These are phyloP conservation scores for Candida pini DNA, from an alignment of 805 yeast species.

Conservation along the genomic window DNA sequence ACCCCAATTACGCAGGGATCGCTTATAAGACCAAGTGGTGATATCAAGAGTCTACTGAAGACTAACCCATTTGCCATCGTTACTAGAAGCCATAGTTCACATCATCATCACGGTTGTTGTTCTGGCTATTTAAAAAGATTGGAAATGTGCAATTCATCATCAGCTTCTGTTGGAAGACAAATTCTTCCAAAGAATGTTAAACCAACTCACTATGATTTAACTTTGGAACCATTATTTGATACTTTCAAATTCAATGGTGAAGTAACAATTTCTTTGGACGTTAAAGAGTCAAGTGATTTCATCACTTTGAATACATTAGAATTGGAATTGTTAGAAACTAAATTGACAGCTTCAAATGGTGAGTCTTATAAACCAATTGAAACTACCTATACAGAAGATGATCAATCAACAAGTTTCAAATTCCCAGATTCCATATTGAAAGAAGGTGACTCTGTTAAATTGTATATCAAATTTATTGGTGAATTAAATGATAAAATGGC, in stretches of 20 bases:
- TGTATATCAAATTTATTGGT: conserved; percentile 37
- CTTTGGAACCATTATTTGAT: conserved; percentile 33
- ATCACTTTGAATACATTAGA: conserved; percentile 40
- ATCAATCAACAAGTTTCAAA: conserved; percentile 60
- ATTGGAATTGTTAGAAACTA: conserved; percentile 20
- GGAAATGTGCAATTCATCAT: conserved; percentile 11
- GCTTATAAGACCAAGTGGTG: too few relatives aligned
- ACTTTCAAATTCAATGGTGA: conserved; percentile 45
- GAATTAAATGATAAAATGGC: conserved; percentile 50
- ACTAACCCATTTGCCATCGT: too few relatives aligned
- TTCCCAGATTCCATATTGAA: conserved; percentile 37
- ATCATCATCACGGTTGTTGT: conserved; percentile 13
- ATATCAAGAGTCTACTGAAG: too few relatives aligned
- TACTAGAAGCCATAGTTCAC: conserved; percentile 4
- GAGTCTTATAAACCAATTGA: conserved; percentile 16
- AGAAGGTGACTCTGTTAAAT: conserved; percentile 27
- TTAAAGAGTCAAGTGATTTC: conserved; percentile 38
- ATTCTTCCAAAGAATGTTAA: conserved; percentile 46
- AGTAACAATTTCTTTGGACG: conserved; percentile 47
- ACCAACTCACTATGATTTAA: conserved; percentile 72
- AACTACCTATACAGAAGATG: conserved; percentile 37
- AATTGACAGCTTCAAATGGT: conserved; percentile 11
- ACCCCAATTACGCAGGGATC: too few relatives aligned
- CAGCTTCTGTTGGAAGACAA: conserved; percentile 19
- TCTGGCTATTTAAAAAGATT: conserved; percentile 8